These are phyloP conservation scores for Monosporozyma servazzii DNA, from an alignment of 805 yeast genomes.

Conservation along the genomic window DNA sequence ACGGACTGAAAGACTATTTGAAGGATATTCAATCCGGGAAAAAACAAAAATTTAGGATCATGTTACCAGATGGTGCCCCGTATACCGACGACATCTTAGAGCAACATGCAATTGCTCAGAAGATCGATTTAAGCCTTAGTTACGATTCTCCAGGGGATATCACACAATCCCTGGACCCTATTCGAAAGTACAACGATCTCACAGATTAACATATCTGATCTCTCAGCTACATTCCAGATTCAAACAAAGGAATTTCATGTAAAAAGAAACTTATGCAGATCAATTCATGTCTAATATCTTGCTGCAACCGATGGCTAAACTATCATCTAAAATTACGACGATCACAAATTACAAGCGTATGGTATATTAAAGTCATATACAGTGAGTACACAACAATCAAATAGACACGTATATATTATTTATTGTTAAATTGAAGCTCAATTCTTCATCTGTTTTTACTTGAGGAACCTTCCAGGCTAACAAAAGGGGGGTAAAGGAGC, in stretches of 20 bases:
- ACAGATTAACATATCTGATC: not conserved
- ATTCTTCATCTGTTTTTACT: not conserved
- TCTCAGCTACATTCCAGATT: not conserved
- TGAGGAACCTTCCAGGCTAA: not conserved
- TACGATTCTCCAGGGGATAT: not conserved
- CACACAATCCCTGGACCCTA: not conserved
- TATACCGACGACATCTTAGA: constrained; percentile 1
- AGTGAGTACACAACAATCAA: not conserved
- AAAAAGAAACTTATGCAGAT: not conserved
- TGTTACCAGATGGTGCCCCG: constrained; percentile 8
- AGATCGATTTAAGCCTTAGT: not conserved
- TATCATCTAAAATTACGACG: not conserved
- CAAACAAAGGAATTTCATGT: not conserved
- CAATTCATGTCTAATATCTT: not conserved
- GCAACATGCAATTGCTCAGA: constrained; percentile 6
- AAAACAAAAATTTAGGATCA: constrained; percentile 15
- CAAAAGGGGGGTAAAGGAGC: not conserved
- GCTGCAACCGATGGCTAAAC: not conserved
- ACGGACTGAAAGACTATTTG: constrained; percentile 19
- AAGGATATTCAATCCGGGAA: constrained; percentile 15
- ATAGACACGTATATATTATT: not conserved
- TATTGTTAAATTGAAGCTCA: not conserved
- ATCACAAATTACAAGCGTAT: not conserved
- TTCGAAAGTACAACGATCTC: not conserved
- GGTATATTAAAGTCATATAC: not conserved